Conservation (phyloP, 306 rosid species). For the Cicer judaicum region DNA sequence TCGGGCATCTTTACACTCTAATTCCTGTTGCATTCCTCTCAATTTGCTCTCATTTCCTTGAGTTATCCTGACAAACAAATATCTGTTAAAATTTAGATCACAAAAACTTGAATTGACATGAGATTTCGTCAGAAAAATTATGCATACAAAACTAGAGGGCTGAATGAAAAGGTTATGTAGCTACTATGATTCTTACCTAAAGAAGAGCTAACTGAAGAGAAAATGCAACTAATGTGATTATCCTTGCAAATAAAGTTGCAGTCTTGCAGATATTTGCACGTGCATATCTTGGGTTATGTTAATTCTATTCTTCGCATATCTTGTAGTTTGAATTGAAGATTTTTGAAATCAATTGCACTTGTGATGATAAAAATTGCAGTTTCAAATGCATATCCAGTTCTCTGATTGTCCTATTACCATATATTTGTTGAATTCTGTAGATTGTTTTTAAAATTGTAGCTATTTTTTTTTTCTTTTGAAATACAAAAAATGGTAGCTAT, state of each 20-base stretch:
- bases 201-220: neutral
- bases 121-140: neutral
- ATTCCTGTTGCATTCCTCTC: neutral
- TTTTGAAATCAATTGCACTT: constrained; percentile 31
- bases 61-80: neutral
- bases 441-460: too few species aligned
- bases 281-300: constrained; percentile 6
- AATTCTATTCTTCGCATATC: neutral
- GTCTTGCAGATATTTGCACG: constrained; percentile 19
- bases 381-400: neutral
- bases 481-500: neutral
- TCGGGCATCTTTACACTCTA: neutral
- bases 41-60: constrained; percentile 10
- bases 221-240: neutral
- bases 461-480: too few species aligned
- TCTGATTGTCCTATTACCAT: constrained; percentile 11
- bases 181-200: constrained; percentile 1
- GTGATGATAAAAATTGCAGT: constrained; percentile 2
- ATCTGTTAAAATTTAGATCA: neutral
- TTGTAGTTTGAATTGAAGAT: constrained; percentile 9
- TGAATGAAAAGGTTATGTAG: neutral
- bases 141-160: neutral
- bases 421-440: constrained; percentile 27
- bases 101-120: neutral
- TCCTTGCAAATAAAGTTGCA: constrained; percentile 9